Evolutionary conservation across 2,329 filamentous ascomycete genomes (phyloP), one percentile per base, ranked within the genome.

Genomic region (Alternaria arborescens): DNA sequence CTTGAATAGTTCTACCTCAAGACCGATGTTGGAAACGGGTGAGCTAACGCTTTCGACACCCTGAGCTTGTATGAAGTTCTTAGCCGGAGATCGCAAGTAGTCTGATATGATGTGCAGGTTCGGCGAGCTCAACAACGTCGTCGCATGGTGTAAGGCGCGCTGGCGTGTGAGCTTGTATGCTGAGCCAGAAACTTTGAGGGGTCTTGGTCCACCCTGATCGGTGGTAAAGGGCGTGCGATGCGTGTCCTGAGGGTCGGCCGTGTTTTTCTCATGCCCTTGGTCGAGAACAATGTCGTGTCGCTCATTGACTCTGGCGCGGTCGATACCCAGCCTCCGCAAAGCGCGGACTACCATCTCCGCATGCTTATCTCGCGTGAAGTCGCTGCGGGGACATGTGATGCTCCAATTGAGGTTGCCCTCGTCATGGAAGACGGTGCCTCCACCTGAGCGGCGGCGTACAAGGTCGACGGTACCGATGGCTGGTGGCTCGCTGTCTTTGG

Each of bases 341-440:
- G 93, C 94, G n/a, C 90, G 87, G 40, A 94, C 93, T 0, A 98
- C 91, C 93, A 98, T 97, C 74, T 93, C 88, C 14, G 93, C 94
- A 80, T 98, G 92, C 74, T 87, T 91, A 81, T 97, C 87, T 30
- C 95, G 87, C 64, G 94, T 90, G 76, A 98, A 98, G 1, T 79
- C 81, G 0, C 84, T 82, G 0, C 91, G 87, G 2, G 94, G 94
- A 65, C 89, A 93, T 50, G 97, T 96, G 55, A 98, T 92, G 75
- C 91, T 91, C 84, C 94, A 99, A 79, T 99, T 99, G 68, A 97
- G 86, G 77, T 99, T 99, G 55, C 94, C 94, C 42, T 84, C 80
- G 77, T 98, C 95, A 78, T 99, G 95, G 76, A 97, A 98, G 52
- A 99, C 95, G 2, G 95, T 89, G 46, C 95, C 95, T 50, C 95